A percentile compares a stretch with the other conserved stretches of the same genome.
Evolutionary conservation across 2,329 filamentous ascomycete genomes (phyloP).

Genomic region (Exophiala sideris): DNA sequence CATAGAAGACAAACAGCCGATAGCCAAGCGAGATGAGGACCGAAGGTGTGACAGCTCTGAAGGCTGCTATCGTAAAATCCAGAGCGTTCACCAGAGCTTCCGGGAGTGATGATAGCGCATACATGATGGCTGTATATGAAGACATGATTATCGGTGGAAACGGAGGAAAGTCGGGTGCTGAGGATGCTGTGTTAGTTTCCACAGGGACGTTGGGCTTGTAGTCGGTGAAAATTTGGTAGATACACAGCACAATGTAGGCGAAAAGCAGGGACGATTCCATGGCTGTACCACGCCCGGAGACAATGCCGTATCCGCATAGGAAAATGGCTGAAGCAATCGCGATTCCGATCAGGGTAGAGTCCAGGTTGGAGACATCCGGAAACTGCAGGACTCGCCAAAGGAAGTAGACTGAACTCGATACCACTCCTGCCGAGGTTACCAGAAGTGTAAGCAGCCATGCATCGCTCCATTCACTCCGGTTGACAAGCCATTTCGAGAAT

Average conservation of each 20-base stretch:
- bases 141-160: conserved; percentile 97
- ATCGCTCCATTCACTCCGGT: conserved; percentile 80
- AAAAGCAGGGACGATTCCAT: conserved; percentile 94
- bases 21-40: conserved; percentile 94
- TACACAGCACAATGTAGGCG: conserved; percentile 95
- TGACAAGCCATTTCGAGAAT: conserved; percentile 91
- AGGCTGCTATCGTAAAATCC: conserved; percentile 82
- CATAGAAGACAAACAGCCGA: conserved; percentile 91
- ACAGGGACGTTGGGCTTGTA: conserved; percentile 75
- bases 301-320: conserved; percentile 88
- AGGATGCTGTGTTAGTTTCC: conserved; percentile 48
- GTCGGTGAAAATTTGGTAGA: conserved; percentile 99
- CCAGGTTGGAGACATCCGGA: conserved; percentile 85
- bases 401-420: conserved; percentile 92
- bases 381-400: conserved; percentile 93
- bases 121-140: conserved; percentile 86
- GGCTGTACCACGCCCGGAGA: conserved; percentile 87
- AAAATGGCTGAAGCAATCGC: conserved; percentile 91
- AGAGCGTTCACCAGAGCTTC: conserved; percentile 78
- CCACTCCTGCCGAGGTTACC: conserved; percentile 82
- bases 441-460: conserved; percentile 94
- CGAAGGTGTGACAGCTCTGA: conserved; percentile 92
- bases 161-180: conserved; percentile 81
- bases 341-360: conserved; percentile 87
- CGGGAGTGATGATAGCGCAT: conserved; percentile 78